Evolutionary conservation across 1,284 basidiomycete genomes (phyloP).

Genomic region (Neonothopanus nambi): DNA sequence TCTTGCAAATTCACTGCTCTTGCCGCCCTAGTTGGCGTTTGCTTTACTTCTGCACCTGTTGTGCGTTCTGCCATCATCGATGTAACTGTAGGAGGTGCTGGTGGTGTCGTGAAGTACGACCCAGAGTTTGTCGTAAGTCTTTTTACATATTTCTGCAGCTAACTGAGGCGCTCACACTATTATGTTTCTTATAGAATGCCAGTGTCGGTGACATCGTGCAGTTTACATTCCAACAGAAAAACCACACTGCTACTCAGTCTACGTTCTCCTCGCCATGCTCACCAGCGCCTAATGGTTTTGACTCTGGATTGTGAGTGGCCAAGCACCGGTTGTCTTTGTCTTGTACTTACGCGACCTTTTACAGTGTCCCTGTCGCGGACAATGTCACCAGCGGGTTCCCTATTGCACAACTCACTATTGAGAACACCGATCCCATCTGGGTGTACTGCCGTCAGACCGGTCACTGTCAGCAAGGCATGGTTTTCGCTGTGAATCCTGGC

Average conservation of each 20-base stretch:
- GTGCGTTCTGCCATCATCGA: constrained; percentile 38
- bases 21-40: constrained; percentile 13
- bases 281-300: constrained; percentile 45
- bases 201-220: constrained; percentile 49
- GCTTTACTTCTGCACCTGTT: constrained; percentile 25
- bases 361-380: constrained; percentile 51
- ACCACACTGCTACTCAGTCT: constrained; percentile 66
- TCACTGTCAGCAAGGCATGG: constrained; percentile 52
- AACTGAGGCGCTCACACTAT: not conserved
- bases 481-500: constrained; percentile 64
- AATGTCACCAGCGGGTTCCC: constrained; percentile 46
- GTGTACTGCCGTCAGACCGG: constrained; percentile 50
- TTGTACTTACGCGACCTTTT: constrained; percentile 12
- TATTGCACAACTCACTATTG: constrained; percentile 42
- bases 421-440: constrained; percentile 57
- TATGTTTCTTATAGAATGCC: constrained; percentile 38
- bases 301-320: constrained; percentile 55
- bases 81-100: constrained; percentile 56
- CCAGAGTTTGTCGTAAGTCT: constrained; percentile 49
- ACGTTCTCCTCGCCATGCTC: constrained; percentile 52
- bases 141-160: not conserved
- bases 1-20: constrained; percentile 10
- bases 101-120: constrained; percentile 38
- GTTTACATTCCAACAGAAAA: constrained; percentile 60
- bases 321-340: not conserved